A percentile compares a stretch with the other conserved stretches of the same genome.
These are phyloP conservation scores for Areca catechu DNA, from an alignment of 176 grass and related monocot species.

Conservation along the genomic window DNA sequence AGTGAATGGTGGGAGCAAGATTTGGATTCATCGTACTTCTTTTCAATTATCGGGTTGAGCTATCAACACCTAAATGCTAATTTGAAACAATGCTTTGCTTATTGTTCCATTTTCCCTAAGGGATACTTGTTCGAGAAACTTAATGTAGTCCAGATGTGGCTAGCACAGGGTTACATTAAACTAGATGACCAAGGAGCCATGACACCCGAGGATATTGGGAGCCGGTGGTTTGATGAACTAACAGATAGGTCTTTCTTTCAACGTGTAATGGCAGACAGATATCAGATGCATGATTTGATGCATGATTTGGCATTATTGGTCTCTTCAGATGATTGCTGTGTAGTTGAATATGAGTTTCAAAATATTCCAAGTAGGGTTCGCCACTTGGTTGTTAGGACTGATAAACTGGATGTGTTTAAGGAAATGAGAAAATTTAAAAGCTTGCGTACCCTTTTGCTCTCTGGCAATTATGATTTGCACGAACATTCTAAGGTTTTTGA, in stretches of 20 bases:
- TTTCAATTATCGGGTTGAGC: neutral
- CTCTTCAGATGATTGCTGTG: constrained; percentile 28
- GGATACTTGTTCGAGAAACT: constrained; percentile 19
- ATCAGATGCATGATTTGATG: constrained; percentile 30
- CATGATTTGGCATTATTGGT: constrained; percentile 38
- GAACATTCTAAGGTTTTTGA: constrained; percentile 19
- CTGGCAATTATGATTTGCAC: neutral
- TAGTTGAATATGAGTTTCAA: constrained; percentile 17
- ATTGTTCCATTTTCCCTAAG: constrained; percentile 35
- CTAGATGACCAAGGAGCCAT: constrained; percentile 3
- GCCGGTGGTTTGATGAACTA: constrained; percentile 22
- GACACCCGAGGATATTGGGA: constrained; percentile 31
- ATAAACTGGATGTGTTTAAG: constrained; percentile 14
- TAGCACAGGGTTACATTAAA: constrained; percentile 31
- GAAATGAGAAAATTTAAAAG: constrained; percentile 7
- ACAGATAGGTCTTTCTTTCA: constrained; percentile 22
- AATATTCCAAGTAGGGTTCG: constrained; percentile 32
- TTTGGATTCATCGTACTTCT: neutral
- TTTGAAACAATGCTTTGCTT: constrained; percentile 28
- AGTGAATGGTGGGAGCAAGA: neutral
- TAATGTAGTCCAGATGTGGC: constrained; percentile 34
- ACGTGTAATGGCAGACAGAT: constrained; percentile 9
- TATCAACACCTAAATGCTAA: neutral
- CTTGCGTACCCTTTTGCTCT: constrained; percentile 33
- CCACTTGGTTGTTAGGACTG: constrained; percentile 29